Conservation (phyloP, 352 stramenopile genomes). For the Phytopythium montanum region DNA sequence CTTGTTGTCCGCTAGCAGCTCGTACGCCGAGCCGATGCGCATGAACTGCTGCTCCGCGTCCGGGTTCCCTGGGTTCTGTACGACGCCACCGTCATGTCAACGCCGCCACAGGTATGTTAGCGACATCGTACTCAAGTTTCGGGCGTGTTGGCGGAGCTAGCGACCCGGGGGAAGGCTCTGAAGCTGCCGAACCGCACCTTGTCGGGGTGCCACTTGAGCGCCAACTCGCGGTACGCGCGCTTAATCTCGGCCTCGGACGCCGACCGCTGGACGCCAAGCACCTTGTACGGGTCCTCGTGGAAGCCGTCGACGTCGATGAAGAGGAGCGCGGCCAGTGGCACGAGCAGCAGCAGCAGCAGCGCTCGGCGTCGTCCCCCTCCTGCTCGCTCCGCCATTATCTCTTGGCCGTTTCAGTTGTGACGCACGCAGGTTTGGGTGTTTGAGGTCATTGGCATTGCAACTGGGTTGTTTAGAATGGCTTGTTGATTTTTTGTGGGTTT, state of each 20-base stretch:
- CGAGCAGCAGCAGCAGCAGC: conserved; percentile 19
- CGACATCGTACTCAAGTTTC: too few relatives aligned
- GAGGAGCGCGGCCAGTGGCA: conserved; percentile 7
- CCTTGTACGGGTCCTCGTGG: conserved; percentile 69
- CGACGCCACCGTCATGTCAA: background rate
- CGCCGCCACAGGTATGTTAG: too few relatives aligned
- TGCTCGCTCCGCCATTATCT: background rate
- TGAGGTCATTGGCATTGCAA: too few relatives aligned
- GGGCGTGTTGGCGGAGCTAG: background rate
- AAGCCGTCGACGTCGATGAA: conserved; percentile 3
- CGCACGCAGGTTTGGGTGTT: background rate
- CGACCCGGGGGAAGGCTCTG: background rate
- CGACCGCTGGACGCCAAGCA: conserved; percentile 55
- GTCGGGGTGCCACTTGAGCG: conserved; percentile 90
- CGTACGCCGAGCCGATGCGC: conserved; percentile 69
- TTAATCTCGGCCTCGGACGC: conserved; percentile 79
- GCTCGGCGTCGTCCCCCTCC: background rate
- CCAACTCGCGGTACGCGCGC: conserved; percentile 78
- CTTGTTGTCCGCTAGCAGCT: conserved; percentile 42
- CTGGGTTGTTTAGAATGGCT: too few relatives aligned
- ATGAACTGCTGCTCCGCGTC: conserved; percentile 74
- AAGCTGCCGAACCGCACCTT: conserved; percentile 52
- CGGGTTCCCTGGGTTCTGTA: conserved; percentile 55
- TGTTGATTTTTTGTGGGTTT: too few relatives aligned
- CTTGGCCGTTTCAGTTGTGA: background rate